These are phyloP conservation scores for Diutina neorugosa DNA, from an alignment of 1,139 yeast genomes.

Conservation along the genomic window DNA sequence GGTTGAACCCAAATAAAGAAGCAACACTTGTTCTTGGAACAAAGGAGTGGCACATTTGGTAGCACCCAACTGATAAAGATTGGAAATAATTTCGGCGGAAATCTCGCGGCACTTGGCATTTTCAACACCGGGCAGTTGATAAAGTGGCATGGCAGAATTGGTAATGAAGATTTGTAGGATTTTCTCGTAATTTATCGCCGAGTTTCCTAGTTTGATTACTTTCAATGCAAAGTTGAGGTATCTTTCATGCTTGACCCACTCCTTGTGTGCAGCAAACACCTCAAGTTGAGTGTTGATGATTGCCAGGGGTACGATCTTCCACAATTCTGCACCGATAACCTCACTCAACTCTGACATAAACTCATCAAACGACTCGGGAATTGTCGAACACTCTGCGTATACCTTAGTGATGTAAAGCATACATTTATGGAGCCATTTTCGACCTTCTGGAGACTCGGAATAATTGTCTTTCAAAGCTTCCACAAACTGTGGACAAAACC, in stretches of 20 bases:
- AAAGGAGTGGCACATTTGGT: slow-evolving; percentile 32
- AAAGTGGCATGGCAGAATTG: slow-evolving; percentile 27
- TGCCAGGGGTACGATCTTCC: slow-evolving; percentile 23
- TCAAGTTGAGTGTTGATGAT: slow-evolving; percentile 60
- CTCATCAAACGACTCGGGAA: background rate
- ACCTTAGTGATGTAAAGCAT: slow-evolving; percentile 49
- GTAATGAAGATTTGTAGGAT: slow-evolving; percentile 55
- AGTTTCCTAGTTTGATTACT: slow-evolving; percentile 21
- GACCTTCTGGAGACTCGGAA: background rate
- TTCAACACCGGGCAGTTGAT: slow-evolving; percentile 12
- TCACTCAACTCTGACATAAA: background rate
- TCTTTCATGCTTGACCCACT: slow-evolving; percentile 31
- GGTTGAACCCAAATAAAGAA: slow-evolving; percentile 50
- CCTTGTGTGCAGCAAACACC: slow-evolving; percentile 35
- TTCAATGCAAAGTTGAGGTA: slow-evolving; percentile 32
- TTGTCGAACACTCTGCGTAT: slow-evolving; percentile 38
- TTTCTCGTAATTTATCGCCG: slow-evolving; percentile 33
- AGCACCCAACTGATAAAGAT: slow-evolving; percentile 36
- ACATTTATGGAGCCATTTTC: slow-evolving; percentile 35
- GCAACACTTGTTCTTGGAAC: slow-evolving; percentile 36
- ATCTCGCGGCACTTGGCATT: slow-evolving; percentile 21
- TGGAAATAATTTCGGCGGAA: slow-evolving; percentile 30
- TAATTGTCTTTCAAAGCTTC: slow-evolving; percentile 10
- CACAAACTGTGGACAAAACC: slow-evolving; percentile 17
- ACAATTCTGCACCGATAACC: background rate